Base-by-base conservation (phyloP, 2,329 filamentous ascomycete species). In the Teratosphaeria nubilosa region DNA sequence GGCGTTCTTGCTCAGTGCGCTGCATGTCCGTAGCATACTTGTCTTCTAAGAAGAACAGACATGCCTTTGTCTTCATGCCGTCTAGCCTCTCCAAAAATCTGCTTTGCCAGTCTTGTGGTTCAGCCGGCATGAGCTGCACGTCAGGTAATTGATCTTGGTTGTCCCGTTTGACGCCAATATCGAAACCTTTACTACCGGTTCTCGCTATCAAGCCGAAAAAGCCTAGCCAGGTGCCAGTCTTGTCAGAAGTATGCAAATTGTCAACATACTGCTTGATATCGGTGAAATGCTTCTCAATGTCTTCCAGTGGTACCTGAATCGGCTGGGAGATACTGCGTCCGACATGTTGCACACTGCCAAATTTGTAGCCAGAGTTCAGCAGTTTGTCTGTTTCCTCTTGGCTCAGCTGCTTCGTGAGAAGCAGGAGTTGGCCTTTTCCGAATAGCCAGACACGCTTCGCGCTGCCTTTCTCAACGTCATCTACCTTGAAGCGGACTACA, bases 401-500 rank as follows among this genome's bases (percentile, higher is more conserved):
- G 34, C 79, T 77, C 1, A 87, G 78, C 51, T 80, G 80, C 11
- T 85, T 86, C 5, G 91, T 86, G 10, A 95, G 80, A 65, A 95
- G 91, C 70, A 96, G 82, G 52, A 95, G 79, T 56, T 91, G 89
- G 0, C 91, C 90, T 59, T 84, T 85, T 3, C 87, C 87, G 41
- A 84, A 80, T 0, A 76, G 60, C 32, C 72, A 69, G 1, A 70
- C 65, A 22, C 41, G 41, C 41, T 48, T 48, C 31, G 66, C 68
- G 4, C 70, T 59, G 4, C 70, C 74, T 5, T 71, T 63, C 60
- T 80, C 77, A 0, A 75, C 56, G 51, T 79, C 76, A 1, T 37
- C 53, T 11, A 56, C 56, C 48, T 59, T 57, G 53, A 59, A 41
- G 41, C 59, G 62, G 50, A 25, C 53, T 6, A 58, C 25, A 5